These are phyloP conservation scores for Pezicula rhizophila DNA, from an alignment of 2,329 filamentous ascomycete species.

Conservation along the genomic window DNA sequence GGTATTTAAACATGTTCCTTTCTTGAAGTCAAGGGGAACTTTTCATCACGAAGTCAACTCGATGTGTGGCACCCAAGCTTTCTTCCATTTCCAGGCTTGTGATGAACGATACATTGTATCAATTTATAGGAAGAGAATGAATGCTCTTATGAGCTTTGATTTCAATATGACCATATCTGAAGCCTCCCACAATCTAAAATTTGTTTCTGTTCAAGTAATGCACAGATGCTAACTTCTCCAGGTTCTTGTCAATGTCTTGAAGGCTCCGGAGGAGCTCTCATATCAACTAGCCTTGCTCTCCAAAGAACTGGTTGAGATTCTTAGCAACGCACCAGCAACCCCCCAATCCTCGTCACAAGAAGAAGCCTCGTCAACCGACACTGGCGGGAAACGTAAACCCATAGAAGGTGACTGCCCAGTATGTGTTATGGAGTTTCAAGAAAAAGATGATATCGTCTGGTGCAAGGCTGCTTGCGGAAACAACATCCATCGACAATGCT, in stretches of 20 bases:
- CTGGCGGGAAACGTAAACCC: slow-evolving; percentile 46
- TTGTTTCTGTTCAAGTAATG: no score
- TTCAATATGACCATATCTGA: no score
- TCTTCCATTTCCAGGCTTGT: no score
- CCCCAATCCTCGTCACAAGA: slow-evolving; percentile 31
- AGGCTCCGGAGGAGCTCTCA: slow-evolving; percentile 45
- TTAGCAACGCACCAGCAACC: slow-evolving; percentile 44
- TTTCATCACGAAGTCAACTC: not conserved
- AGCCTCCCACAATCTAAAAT: no score
- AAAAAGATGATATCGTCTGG: slow-evolving; percentile 42
- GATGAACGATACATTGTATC: no score
- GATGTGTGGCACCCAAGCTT: no score
- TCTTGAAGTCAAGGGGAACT: not conserved
- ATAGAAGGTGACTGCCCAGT: slow-evolving; percentile 58
- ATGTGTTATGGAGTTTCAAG: slow-evolving; percentile 51
- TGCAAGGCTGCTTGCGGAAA: slow-evolving; percentile 57
- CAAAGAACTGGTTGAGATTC: slow-evolving; percentile 50
- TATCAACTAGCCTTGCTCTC: slow-evolving; percentile 57
- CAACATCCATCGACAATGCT: slow-evolving; percentile 51
- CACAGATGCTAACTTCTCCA: slow-evolving; percentile 11
- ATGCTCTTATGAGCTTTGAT: no score
- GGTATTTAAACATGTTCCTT: not conserved
- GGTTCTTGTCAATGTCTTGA: slow-evolving; percentile 51
- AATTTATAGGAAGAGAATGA: no score
- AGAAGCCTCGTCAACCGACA: slow-evolving; percentile 29